phyloP scores from a whole-genome alignment of 192 early-diverging fungal genomes.

The Coemansia sp. region DNA sequence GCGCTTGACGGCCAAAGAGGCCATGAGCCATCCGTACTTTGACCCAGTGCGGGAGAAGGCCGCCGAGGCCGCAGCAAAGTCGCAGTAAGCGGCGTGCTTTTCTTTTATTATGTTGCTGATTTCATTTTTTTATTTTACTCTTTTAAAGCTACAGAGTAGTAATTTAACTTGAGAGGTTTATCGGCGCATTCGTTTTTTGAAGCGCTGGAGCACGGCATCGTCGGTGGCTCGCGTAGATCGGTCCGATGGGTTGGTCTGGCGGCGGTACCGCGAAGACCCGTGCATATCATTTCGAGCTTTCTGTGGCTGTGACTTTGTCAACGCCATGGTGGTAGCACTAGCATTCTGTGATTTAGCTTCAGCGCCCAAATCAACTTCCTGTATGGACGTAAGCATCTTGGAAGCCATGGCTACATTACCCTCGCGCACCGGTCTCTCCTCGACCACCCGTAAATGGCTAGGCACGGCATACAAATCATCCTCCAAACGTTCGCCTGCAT shows the following conservation, averaged over 20 bases:
- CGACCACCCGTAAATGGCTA: slow-evolving; percentile 59
- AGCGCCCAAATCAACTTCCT: slow-evolving; percentile 86
- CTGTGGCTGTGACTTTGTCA: slow-evolving; percentile 13
- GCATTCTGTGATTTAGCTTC: slow-evolving; percentile 69
- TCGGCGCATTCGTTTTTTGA: slow-evolving; percentile 80
- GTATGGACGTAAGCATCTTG: slow-evolving; percentile 88
- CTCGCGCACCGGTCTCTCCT: slow-evolving; percentile 68
- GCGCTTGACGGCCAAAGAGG: slow-evolving; percentile 81
- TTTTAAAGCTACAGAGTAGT: not conserved
- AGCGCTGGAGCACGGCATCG: slow-evolving; percentile 77
- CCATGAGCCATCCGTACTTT: slow-evolving; percentile 91
- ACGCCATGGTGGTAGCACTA: slow-evolving; percentile 68
- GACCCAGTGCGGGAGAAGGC: slow-evolving; percentile 42
- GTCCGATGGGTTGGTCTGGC: slow-evolving; percentile 37
- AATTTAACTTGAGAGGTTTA: slow-evolving; percentile 14
- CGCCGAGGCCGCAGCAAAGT: slow-evolving; percentile 6
- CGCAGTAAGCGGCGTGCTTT: not conserved
- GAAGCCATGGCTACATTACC: slow-evolving; percentile 85
- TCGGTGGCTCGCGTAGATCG: slow-evolving; percentile 65
- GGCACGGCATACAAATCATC: slow-evolving; percentile 73
- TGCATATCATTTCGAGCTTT: not conserved
- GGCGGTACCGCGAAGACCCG: slow-evolving; percentile 2
- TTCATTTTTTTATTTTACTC: not conserved
- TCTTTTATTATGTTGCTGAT: not conserved
- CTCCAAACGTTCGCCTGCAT: not conserved